Base-by-base conservation (phyloP, 257 asterid species). In the Nicotiana attenuata region DNA sequence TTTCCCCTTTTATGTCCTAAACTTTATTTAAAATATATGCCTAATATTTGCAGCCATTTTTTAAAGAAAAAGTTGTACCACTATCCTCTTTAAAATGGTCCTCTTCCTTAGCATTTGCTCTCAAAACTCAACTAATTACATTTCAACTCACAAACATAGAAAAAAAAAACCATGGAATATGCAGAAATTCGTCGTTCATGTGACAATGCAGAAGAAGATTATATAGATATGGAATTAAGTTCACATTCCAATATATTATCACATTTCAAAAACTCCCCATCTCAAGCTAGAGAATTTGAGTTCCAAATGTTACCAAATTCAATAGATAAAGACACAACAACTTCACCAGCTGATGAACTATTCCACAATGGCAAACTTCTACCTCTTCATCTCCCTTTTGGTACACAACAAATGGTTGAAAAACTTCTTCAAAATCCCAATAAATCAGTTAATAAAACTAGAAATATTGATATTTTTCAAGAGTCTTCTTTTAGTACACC, bases 281-380 rank as follows among this genome's bases (percentile, higher is more conserved):
- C 86, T 6, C 80, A 84, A 35, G 78, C 67, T 22, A 84, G 89
- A 80, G 97, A 94, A 41, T 94, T 94, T 14, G 98, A 94, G 87
- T 94, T 94, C 91, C 98, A 93, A 68, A 94, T 91, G 86, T 89
- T 90, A 50, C 88, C 97, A 1, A 86, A 85, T 88, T 89, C 92
- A 24, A 89, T 90, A 31, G 91, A 89, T 38, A 86, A 83, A 50
- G 94, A 85, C 80, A 82, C 92, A 78, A 85, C 94, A 3, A 90
- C 94, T 14, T 90, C 97, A 5, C 93, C 97, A 0, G 98, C 98
- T 0, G 98, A 94, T 78, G 95, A 94, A 68, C 94, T 94, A 83
- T 94, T 94, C 91, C 91, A 90, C 90, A 94, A 91, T 88, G 98
- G 98, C 0, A 92, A 92, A 56, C 97, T 94, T 85, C 98, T 94